These are phyloP conservation scores for Coprinopsis marcescibilis DNA, from an alignment of 768 basidiomycete genomes.

Conservation along the genomic window DNA sequence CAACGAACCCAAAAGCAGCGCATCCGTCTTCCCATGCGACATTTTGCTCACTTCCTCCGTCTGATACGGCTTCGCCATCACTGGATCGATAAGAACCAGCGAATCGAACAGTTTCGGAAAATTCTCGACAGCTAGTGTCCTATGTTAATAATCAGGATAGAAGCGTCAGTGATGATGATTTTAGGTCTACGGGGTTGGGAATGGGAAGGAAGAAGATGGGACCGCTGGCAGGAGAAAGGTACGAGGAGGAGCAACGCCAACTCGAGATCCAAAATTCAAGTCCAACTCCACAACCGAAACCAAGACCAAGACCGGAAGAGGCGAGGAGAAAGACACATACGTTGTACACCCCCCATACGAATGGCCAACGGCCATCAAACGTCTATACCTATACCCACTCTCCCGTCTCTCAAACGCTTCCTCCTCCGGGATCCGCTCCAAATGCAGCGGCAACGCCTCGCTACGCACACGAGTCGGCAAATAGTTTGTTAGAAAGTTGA, in stretches of 20 bases:
- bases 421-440: constrained; percentile 40
- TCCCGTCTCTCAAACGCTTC: constrained; percentile 36
- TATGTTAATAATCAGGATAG: constrained; percentile 19
- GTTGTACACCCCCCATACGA: constrained; percentile 78
- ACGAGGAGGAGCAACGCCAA: too few relatives aligned
- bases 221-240: too few relatives aligned
- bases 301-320: too few relatives aligned
- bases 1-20: constrained; percentile 42
- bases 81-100: constrained; percentile 74
- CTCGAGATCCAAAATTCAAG: too few relatives aligned
- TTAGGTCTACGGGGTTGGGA: too few relatives aligned
- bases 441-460: constrained; percentile 42
- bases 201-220: too few relatives aligned
- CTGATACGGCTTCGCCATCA: constrained; percentile 39
- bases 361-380: constrained; percentile 71
- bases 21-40: constrained; percentile 12
- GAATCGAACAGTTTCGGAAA: constrained; percentile 64
- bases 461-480: constrained; percentile 41
- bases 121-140: constrained; percentile 58
- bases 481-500: constrained; percentile 68
- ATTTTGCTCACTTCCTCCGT: constrained; percentile 7
- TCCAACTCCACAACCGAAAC: too few relatives aligned
- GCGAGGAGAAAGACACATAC: constrained; percentile 37
- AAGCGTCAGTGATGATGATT: constrained; percentile 2
- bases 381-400: constrained; percentile 46